phyloP scores from a whole-genome alignment of 768 basidiomycete genomes.

The Lactifluus rugatus region DNA sequence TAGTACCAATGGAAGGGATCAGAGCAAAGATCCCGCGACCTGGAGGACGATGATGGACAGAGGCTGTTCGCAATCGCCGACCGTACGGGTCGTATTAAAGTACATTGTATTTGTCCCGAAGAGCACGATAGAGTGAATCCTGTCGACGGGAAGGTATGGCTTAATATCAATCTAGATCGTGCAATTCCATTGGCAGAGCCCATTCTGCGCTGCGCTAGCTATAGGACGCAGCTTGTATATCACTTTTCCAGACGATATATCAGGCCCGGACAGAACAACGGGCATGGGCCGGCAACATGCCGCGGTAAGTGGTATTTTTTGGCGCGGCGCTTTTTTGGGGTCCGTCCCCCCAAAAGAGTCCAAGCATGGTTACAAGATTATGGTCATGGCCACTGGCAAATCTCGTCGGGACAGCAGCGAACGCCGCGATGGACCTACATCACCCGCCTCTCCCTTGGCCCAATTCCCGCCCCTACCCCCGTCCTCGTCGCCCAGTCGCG shows the following conservation, averaged over 20 bases:
- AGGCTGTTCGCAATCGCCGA: not conserved
- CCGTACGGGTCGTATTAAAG: too few species aligned
- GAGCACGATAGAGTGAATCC: not conserved
- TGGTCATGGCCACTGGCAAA: not conserved
- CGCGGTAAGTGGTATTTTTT: not conserved
- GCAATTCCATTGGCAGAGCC: not conserved
- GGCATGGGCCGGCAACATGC: not conserved
- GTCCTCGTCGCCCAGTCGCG: slow-evolving; percentile 48
- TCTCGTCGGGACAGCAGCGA: not conserved
- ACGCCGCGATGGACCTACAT: slow-evolving; percentile 3
- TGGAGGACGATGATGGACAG: not conserved
- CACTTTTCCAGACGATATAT: too few species aligned
- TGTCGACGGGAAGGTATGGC: not conserved
- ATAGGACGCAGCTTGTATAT: not conserved
- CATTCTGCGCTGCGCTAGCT: not conserved
- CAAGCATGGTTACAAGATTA: not conserved
- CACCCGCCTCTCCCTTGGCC: slow-evolving; percentile 36
- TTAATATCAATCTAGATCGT: not conserved
- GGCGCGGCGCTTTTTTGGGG: too few species aligned
- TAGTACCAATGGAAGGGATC: not conserved
- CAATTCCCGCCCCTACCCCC: slow-evolving; percentile 37
- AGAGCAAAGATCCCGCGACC: not conserved
- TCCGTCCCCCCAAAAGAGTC: too few species aligned
- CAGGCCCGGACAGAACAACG: too few species aligned
- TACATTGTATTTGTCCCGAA: not conserved